A percentile compares a stretch with the other conserved stretches of the same genome.
Conservation (phyloP, 768 basidiomycete genomes). For the Psilocybe tampanensis region DNA sequence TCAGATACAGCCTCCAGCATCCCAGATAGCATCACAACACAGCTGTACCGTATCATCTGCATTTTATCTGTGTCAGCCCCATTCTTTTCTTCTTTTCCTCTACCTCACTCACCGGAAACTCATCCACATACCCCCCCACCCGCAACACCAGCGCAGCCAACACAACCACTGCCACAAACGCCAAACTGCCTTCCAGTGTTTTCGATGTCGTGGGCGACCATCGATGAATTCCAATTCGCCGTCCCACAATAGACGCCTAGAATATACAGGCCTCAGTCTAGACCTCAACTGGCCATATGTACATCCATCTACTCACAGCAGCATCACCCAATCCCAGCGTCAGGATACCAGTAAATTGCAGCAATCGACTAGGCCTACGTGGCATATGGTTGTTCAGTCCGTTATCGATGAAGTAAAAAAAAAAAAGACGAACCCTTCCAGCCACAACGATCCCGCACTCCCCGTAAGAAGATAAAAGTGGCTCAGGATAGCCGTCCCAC, state of each 20-base stretch:
- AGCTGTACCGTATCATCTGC: constrained; percentile 68
- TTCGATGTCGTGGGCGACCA: constrained; percentile 89
- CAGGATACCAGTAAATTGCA: constrained; percentile 83
- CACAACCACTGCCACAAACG: constrained; percentile 76
- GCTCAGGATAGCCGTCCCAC: constrained; percentile 93
- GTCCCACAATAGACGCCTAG: constrained; percentile 92
- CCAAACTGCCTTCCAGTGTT: constrained; percentile 89
- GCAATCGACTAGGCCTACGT: constrained; percentile 42
- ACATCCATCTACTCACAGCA: constrained; percentile 53
- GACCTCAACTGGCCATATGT: background rate
- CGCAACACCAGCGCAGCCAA: constrained; percentile 72
- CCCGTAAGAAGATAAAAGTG: constrained; percentile 98
- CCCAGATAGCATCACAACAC: constrained; percentile 64
- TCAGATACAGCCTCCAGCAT: constrained; percentile 89
- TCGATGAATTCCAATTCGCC: constrained; percentile 73
- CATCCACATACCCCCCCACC: constrained; percentile 65
- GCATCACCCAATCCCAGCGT: constrained; percentile 94
- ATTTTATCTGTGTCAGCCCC: background rate
- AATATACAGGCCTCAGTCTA: constrained; percentile 1
- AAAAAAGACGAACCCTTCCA: constrained; percentile 75
- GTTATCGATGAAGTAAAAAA: background rate
- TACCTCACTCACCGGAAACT: constrained; percentile 69
- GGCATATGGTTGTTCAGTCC: background rate
- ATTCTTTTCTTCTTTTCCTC: too few relatives aligned
- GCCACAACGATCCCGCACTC: constrained; percentile 92